Percentiles rank a stretch among this genome's conserved stretches.
Conservation (phyloP, 176 grass and related monocot genomes). For the Leersia perrieri region DNA sequence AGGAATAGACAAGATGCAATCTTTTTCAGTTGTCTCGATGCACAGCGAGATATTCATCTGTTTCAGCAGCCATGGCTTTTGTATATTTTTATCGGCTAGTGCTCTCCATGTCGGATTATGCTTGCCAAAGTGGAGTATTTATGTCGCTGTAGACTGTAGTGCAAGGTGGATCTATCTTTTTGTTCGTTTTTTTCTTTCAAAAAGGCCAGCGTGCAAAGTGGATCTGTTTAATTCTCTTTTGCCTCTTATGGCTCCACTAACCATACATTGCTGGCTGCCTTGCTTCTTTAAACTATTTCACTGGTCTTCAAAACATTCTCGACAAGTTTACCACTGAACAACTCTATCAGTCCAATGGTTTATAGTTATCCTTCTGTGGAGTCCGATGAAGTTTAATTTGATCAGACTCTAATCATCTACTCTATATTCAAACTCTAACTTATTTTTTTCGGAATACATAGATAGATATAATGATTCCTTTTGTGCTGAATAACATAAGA, state of each 20-base stretch:
- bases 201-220: background rate
- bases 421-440: too few relatives aligned
- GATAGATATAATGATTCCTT: too few relatives aligned
- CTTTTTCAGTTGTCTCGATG: background rate
- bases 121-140: background rate
- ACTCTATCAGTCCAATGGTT: too few relatives aligned
- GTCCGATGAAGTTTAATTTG: too few relatives aligned
- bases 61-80: background rate
- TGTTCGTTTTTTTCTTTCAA: background rate
- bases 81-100: background rate
- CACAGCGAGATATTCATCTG: background rate
- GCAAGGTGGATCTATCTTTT: background rate
- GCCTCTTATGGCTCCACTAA: background rate
- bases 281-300: background rate
- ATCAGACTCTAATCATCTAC: too few relatives aligned
- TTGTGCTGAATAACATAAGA: too few relatives aligned
- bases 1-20: background rate
- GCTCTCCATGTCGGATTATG: conserved; percentile 41
- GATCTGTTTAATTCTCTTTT: background rate
- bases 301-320: too few relatives aligned
- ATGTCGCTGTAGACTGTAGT: background rate
- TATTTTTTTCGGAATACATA: too few relatives aligned
- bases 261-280: background rate
- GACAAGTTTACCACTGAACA: too few relatives aligned
- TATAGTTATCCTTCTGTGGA: too few relatives aligned